Evolutionary conservation across 2,329 filamentous ascomycete species (phyloP), one percentile per base, ranked within the genome.

Genomic region (Ophiostoma quercus): DNA sequence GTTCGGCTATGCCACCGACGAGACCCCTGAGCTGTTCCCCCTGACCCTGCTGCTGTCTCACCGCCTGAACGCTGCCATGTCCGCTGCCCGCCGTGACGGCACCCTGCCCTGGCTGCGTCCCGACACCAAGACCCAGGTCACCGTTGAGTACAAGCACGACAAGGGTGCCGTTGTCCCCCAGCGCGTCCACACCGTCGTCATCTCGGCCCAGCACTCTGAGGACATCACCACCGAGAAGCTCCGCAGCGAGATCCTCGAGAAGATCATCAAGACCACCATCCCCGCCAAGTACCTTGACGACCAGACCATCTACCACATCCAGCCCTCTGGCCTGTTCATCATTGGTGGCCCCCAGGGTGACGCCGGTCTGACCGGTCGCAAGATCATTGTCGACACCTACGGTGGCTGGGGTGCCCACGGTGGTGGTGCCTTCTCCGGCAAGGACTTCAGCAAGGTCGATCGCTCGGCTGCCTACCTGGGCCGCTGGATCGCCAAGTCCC

Each of bases 371-470:
- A 99, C 95, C 74, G 95, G 95, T 82, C 94, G 95, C 79, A 99
- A 99, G 90, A 99, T 99, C 88, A 90, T 97, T 75, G 95, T 99
- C 81, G 95, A 99, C 85, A 98, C 95, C 82, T 99, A 99, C 85
- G 95, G 95, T 86, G 95, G 95, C 78, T 98, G 95, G 95, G 95
- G 95, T 85, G 95, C 95, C 77, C 95, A 99, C 87, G 95, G 95
- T 87, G 95, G 95, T 87, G 95, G 95, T 90, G 95, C 95, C 82
- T 99, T 99, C 91, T 98, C 95, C 78, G 95, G 95, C 79, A 99
- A 99, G 90, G 95, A 99, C 83, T 99, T 97, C 89, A 97, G 93
- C 88, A 99, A 99, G 89, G 95, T 99, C 83, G 95, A 99, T 81
- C 92, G 95, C 77, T 98, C 95, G 69, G 95, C 95, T 75, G 95